phyloP scores from a whole-genome alignment of 495 filamentous ascomycete genomes.

The Aspergillus avenaceus region DNA sequence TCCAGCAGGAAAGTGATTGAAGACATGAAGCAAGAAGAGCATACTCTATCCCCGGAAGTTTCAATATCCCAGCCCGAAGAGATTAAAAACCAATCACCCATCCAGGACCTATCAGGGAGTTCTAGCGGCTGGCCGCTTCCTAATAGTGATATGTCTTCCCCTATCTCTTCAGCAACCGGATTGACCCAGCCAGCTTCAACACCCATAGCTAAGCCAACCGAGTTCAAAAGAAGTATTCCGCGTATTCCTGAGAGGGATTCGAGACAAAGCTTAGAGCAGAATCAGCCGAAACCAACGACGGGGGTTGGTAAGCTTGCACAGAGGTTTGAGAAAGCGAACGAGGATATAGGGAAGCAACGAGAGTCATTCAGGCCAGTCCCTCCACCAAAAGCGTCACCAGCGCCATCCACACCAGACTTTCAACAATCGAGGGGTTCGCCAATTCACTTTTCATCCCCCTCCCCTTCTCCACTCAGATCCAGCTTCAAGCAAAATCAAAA shows the following conservation, averaged over 20 bases:
- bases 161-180: conserved; percentile 1
- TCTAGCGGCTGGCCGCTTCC: conserved; percentile 20
- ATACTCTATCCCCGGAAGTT: neutral
- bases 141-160: conserved; percentile 3
- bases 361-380: conserved; percentile 29
- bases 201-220: conserved; percentile 2
- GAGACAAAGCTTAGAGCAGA: neutral
- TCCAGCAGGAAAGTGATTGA: no score
- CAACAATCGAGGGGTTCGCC: conserved; percentile 27
- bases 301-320: conserved; percentile 6
- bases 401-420: conserved; percentile 28
- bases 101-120: neutral
- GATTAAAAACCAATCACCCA: neutral
- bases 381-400: conserved; percentile 39
- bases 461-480: conserved; percentile 35
- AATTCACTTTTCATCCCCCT: conserved; percentile 30
- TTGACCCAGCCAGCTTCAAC: conserved; percentile 2
- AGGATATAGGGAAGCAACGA: conserved; percentile 13
- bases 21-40: neutral
- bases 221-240: conserved; percentile 11
- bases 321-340: conserved; percentile 11
- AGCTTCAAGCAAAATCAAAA: conserved; percentile 34
- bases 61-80: neutral
- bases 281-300: conserved; percentile 3
- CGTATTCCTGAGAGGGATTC: conserved; percentile 9